Percentiles rank a stretch among this genome's conserved stretches.
phyloP scores from a whole-genome alignment of 2,329 filamentous ascomycete genomes.

The Cercospora citrullina region DNA sequence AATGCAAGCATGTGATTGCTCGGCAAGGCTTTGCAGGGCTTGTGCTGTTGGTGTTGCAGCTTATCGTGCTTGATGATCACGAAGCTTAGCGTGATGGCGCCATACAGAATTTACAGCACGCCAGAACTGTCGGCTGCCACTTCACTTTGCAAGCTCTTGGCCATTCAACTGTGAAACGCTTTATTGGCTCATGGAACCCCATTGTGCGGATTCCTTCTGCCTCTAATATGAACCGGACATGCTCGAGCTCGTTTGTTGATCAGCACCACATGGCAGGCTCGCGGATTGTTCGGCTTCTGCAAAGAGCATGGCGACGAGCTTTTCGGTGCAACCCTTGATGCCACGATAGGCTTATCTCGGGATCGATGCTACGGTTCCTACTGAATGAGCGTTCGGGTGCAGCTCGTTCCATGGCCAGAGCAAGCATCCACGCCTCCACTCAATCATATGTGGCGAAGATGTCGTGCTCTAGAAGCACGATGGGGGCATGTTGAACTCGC shows the following conservation, averaged over 20 bases:
- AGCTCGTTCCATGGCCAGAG: not conserved
- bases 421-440: not conserved
- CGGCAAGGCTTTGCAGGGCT: conserved; percentile 15
- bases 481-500: not conserved
- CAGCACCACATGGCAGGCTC: not conserved
- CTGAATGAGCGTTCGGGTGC: not conserved
- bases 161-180: not conserved
- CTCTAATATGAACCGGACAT: not conserved
- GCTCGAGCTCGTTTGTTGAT: not conserved
- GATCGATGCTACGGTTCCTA: not conserved
- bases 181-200: not conserved
- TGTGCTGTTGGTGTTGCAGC: conserved; percentile 5
- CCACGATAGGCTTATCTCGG: not conserved
- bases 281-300: not conserved
- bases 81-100: conserved; percentile 18
- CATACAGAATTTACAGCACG: conserved; percentile 19
- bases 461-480: conserved; percentile 8
- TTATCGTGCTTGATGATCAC: conserved; percentile 11
- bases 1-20: conserved; percentile 11
- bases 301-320: not conserved
- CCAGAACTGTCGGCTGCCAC: conserved; percentile 11
- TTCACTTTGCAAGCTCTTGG: not conserved
- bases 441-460: conserved; percentile 14
- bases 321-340: not conserved
- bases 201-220: not conserved